Evolutionary conservation across 352 stramenopile genomes (phyloP), one percentile per base, ranked within the genome.

Genomic region (Phytophthora aleatoria): DNA sequence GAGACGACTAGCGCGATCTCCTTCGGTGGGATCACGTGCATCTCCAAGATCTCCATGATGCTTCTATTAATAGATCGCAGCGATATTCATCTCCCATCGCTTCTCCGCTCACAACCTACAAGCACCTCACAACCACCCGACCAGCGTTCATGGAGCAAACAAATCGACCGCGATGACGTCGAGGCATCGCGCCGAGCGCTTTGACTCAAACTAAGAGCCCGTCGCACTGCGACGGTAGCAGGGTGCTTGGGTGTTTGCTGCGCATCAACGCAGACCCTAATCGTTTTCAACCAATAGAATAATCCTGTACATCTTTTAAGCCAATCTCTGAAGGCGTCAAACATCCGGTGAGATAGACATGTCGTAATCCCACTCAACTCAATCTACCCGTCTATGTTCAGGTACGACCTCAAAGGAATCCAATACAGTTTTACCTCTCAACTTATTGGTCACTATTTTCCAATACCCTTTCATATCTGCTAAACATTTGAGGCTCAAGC

Each of bases 271-370:
- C 7, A 5, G 0, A 7, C 30, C 30, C 12, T 38, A 13, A 13
- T 1, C 33, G 3, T 3, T 38, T 38, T 38, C 33, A 13, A 38
- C 33, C 33, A 38, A 38, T 38, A 38, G 8, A 38, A 38, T 12
- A 38, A 38, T 13, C 2, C 8, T 9, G 12, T 3, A 12, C 12
- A 24, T 31, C 12, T 31, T 64, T 57, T 50, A 28, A 30, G 6
- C 56, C 26, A 64, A 64, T 64, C 45, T 5, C 3, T 12, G 11
- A 28, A 12, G 0, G 2, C 39, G 12, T 57, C 24, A 65, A 53
- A 65, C 58, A 52, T 65, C 49, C 49, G 49, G 58, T 53, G 39
- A 49, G 20, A 59, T 43, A 53, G 42, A 64, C 43, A 57, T 33
- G 44, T 24, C 55, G 1, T 3, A 4, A 49, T 50, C 47, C 47